Evolutionary conservation across 176 grass and related monocot species (phyloP).

Genomic region (Carex kokanica): DNA sequence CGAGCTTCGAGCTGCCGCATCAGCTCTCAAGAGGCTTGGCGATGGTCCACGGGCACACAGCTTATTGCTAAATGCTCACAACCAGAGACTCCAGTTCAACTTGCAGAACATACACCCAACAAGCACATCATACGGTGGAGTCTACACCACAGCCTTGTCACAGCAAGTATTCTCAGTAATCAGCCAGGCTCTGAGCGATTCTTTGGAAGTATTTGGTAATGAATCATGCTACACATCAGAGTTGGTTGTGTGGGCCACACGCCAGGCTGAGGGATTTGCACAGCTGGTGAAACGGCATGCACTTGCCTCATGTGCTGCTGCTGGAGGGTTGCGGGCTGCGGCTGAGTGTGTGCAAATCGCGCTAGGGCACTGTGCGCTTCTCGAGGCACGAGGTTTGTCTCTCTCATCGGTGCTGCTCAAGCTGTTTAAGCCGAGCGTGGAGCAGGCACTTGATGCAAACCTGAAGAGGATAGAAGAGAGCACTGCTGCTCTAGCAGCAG

Average conservation of each 20-base stretch:
- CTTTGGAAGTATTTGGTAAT: slow-evolving; percentile 88
- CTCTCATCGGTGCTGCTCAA: slow-evolving; percentile 77
- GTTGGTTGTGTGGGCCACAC: slow-evolving; percentile 83
- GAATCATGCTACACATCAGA: slow-evolving; percentile 78
- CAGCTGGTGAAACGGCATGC: slow-evolving; percentile 84
- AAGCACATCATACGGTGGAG: slow-evolving; percentile 88
- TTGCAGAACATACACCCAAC: slow-evolving; percentile 94
- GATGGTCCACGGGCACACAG: slow-evolving; percentile 90
- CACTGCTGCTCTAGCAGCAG: slow-evolving; percentile 77
- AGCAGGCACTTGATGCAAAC: slow-evolving; percentile 89
- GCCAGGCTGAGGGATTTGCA: slow-evolving; percentile 65
- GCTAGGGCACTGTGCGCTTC: slow-evolving; percentile 81
- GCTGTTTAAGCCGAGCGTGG: slow-evolving; percentile 79
- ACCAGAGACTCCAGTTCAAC: slow-evolving; percentile 89
- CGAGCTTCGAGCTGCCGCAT: slow-evolving; percentile 90
- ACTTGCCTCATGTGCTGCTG: slow-evolving; percentile 85
- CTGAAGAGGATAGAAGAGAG: slow-evolving; percentile 93
- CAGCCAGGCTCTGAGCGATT: slow-evolving; percentile 84
- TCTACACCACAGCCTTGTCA: slow-evolving; percentile 83
- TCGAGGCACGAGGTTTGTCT: slow-evolving; percentile 76
- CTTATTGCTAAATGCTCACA: slow-evolving; percentile 77
- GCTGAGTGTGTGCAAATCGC: slow-evolving; percentile 96
- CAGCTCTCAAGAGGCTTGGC: slow-evolving; percentile 94
- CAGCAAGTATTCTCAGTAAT: slow-evolving; percentile 93
- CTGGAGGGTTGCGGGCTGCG: slow-evolving; percentile 86